Evolutionary conservation across 2,329 filamentous ascomycete species (phyloP), one percentile per base, ranked within the genome.

Genomic region (Coniochaeta sp.): DNA sequence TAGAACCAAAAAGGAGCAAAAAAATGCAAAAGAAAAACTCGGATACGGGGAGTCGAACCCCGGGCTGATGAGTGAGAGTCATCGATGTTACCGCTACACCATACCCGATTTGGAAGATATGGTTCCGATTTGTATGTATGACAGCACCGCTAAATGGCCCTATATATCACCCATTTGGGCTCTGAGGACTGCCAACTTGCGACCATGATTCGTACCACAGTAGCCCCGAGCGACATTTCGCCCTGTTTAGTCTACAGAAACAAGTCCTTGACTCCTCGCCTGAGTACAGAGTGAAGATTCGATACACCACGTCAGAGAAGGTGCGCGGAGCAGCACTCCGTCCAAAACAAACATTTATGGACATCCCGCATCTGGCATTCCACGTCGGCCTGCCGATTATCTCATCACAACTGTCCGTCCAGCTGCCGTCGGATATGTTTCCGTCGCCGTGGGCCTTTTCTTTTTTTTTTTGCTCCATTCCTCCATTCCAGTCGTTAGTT

Each of bases 11-110:
- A 22, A 44, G 9, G 32, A 56, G 2, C 3, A 38, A 28, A 17
- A 56, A 34, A 56, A 24, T 2, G 54, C 30, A 56, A 56, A 56
- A 56, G 12, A 24, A n/a, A n/a, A 56, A 34, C 54, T 56, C 54
- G 54, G 54, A 56, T 56, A 56, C 54, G 54, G 54, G 54, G 54
- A 56, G 54, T 56, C 54, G 54, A 56, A 56, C 54, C 54, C 54
- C 54, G 54, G 54, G 54, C 54, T 56, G 54, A 36, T 56, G 54
- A 56, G 54, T 56, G 54, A 56, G 54, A 56, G 54, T 56, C 54
- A 56, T 36, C 54, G 54, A 56, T 56, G 54, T 56, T 56, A 56
- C 54, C 54, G 54, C 54, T 56, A 56, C 54, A 56, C 54, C 54
- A 56, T 56, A 56, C 54, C 54, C 54, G 54, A 56, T 56, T 36